These are phyloP conservation scores for Xerocomellus chrysenteron DNA, from an alignment of 768 basidiomycete genomes.

Conservation along the genomic window DNA sequence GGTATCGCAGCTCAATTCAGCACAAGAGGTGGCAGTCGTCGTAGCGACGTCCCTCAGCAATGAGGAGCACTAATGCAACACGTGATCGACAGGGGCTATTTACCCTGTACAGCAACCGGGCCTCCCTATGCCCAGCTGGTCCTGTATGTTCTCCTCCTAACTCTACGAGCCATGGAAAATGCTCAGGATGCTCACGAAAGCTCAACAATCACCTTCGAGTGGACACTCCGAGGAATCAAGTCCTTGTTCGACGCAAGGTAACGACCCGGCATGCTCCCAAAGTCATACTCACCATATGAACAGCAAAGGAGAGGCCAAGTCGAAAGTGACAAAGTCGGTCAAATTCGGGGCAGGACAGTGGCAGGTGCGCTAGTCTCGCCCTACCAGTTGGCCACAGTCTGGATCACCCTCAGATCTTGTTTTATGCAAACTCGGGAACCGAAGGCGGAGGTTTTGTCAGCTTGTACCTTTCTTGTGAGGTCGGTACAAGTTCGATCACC, in stretches of 20 bases:
- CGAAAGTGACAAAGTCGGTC: slow-evolving; percentile 72
- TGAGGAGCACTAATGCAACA: neutral
- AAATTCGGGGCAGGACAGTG: slow-evolving; percentile 76
- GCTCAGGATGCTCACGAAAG: slow-evolving; percentile 48
- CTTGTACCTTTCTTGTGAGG: slow-evolving; percentile 81
- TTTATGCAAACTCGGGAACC: slow-evolving; percentile 80
- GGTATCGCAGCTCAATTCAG: neutral
- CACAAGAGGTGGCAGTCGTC: slow-evolving; percentile 1
- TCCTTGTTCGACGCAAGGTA: slow-evolving; percentile 71
- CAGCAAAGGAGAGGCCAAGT: slow-evolving; percentile 74
- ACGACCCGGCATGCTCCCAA: neutral
- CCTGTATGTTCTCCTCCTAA: neutral
- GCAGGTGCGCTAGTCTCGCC: slow-evolving; percentile 46
- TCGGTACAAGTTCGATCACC: slow-evolving; percentile 34
- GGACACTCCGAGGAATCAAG: slow-evolving; percentile 72
- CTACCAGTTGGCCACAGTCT: neutral
- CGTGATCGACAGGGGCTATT: neutral
- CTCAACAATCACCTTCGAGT: slow-evolving; percentile 65
- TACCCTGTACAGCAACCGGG: neutral
- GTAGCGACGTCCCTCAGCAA: neutral
- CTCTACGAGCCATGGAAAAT: slow-evolving; percentile 27
- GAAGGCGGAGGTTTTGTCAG: slow-evolving; percentile 64
- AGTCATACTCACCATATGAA: neutral
- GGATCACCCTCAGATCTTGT: slow-evolving; percentile 56
- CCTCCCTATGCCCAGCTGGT: neutral